Base-by-base conservation (phyloP, 2,329 filamentous ascomycete genomes). In the Colletotrichum viniferum region DNA sequence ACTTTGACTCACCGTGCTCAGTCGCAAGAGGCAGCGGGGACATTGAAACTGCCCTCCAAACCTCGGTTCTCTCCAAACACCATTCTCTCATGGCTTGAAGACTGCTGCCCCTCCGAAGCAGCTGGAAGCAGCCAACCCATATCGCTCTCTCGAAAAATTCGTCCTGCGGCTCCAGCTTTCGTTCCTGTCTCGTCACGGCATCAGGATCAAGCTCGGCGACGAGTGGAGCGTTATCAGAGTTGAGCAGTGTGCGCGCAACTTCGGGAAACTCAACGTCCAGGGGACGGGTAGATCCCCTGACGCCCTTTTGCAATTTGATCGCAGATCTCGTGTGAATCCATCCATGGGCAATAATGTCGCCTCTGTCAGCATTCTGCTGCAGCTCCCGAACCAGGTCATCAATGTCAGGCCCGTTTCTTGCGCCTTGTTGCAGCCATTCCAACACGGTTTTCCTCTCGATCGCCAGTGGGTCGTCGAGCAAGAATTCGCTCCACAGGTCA, bases 51-150 rank as follows among this genome's bases (percentile, higher is more conserved):
- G 95, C 95, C 77, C 96, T 92, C 96, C 96, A 99, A 76, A 93
- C 91, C 85, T 98, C 96, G 12, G 95, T 95, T 74, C 94, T 91
- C 79, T 96, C 94, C 62, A 93, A 88, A 80, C 96, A 98, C 95
- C 96, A 98, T 64, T 96, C 94, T 70, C 92, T 91, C 77, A 98
- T 94, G 48, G 94, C 91, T 10, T 90, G 85, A 85, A 94, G 91
- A 76, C 89, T 92, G 78, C 92, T 93, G n/a, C 97, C 97, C 61
- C 96, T 92, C 64, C 96, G 92, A 68, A 99, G 88, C 88, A 98
- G 94, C 83, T 98, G 95, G 87, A 96, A 98, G 84, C 95, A 97
- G n/a, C 95, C 94, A 76, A 96, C 90, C 96, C 97, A 98, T 62
- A 98, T 94, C 4, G 96, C 94, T 69, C 94, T 92, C 85, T 99